Conservation (phyloP, 2,329 filamentous ascomycete genomes). For the Cladosporium sp. region DNA sequence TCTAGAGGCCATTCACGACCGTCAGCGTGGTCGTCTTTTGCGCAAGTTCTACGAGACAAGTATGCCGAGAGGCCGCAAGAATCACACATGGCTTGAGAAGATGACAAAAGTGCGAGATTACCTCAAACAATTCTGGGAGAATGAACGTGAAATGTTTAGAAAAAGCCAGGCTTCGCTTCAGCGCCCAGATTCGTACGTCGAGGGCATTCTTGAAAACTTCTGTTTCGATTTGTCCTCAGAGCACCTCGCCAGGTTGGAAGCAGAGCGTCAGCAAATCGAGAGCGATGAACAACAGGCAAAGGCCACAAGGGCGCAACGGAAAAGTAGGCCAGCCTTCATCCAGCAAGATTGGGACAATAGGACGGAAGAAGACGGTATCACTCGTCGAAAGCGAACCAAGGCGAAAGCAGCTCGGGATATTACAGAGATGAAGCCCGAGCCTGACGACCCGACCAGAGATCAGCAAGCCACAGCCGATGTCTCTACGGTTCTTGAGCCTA, state of each 20-base stretch:
- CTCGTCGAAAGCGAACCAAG: neutral
- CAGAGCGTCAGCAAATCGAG: neutral
- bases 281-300: neutral
- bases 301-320: neutral
- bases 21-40: neutral
- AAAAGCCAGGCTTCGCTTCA: neutral
- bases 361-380: neutral
- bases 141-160: neutral
- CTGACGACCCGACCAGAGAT: neutral
- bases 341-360: too few species aligned
- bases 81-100: neutral
- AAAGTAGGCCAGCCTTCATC: neutral
- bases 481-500: neutral
- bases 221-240: neutral
- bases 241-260: neutral
- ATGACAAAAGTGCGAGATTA: neutral
- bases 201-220: neutral
- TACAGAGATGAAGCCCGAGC: too few species aligned
- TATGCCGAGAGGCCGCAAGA: neutral
- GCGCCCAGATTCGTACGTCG: neutral
- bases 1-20: neutral
- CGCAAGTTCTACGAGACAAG: neutral
- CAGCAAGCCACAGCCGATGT: neutral
- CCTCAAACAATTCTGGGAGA: neutral
- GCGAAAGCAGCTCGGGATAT: too few species aligned